Evolutionary conservation across 2,329 filamentous ascomycete species (phyloP), one percentile per base, ranked within the genome.

Genomic region (Lasiodiplodia gonubiensis): DNA sequence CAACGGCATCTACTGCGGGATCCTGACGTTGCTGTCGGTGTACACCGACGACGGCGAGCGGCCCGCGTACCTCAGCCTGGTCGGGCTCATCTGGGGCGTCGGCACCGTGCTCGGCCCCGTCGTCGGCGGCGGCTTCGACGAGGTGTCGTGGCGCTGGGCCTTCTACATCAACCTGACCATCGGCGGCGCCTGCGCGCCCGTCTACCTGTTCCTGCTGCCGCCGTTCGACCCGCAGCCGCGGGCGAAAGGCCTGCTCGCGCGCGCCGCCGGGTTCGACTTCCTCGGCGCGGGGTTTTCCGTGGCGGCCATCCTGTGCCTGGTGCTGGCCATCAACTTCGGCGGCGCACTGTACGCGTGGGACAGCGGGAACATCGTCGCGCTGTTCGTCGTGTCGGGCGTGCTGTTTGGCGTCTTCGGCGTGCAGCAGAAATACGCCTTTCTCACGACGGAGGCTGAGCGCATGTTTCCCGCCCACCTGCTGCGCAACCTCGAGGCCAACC

Each of bases 291-390:
- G 83, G 7, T 76, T 88, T 4, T 80, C 78, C 52, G 72, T 79
- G 0, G 83, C 78, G 2, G 77, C 78, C n/a, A 80, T 82, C 48
- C 72, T 79, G 1, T 74, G 75, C 8, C 70, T 84, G 37, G 21
- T 84, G 30, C 80, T 88, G 74, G 84, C 80, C 2, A 80, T 87
- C 68, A 79, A 79, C 65, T 85, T 87, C 52, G 86, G 83, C 10
- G 86, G 86, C 1, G 74, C 76, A 0, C 46, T 80, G 5, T 88
- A 81, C 64, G 70, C 77, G 0, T 88, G 86, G 86, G 71, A 77
- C 64, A 78, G 76, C 8, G 79, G 76, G 0, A 72, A 76, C 0
- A 78, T 79, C 18, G 86, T 88, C 53, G 77, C 75, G 0, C 73
- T 83, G 2, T 86, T 84, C 73, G 76, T 82, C 11, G 69, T 83